phyloP scores from a whole-genome alignment of 345 rosid species.

The Fremontodendron californicum region DNA sequence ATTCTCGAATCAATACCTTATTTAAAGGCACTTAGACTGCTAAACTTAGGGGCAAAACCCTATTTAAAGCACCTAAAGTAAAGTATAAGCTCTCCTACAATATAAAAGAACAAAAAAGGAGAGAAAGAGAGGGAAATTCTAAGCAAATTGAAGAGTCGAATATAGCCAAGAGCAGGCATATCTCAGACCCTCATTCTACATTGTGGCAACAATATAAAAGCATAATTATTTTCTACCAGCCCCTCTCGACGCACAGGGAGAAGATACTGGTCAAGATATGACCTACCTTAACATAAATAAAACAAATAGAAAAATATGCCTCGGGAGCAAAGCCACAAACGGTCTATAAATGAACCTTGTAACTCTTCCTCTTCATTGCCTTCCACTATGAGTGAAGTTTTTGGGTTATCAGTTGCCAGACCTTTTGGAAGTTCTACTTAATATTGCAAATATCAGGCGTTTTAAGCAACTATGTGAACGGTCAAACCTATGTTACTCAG shows the following conservation, averaged over 20 bases:
- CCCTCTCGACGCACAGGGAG: not conserved
- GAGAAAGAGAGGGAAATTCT: not conserved
- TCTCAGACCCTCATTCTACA: not conserved
- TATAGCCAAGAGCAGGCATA: not conserved
- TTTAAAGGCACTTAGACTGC: not conserved
- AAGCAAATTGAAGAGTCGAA: not conserved
- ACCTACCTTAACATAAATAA: not conserved
- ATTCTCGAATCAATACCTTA: not conserved
- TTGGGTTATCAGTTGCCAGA: not conserved
- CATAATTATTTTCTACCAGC: not conserved
- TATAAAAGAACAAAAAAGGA: not conserved
- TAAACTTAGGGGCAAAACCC: not conserved
- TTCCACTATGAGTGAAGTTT: not conserved
- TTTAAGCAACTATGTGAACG: not conserved
- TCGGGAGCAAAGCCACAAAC: not conserved
- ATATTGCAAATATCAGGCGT: not conserved
- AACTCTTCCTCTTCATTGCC: not conserved
- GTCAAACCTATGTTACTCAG: not conserved
- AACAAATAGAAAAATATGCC: not conserved
- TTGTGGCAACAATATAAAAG: not conserved
- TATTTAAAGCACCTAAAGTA: not conserved
- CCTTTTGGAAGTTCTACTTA: not conserved
- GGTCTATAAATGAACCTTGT: not conserved
- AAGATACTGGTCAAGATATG: not conserved
- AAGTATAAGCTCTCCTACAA: not conserved